phyloP scores from a whole-genome alignment of 164 flowering plant species.

The Santalum album region DNA sequence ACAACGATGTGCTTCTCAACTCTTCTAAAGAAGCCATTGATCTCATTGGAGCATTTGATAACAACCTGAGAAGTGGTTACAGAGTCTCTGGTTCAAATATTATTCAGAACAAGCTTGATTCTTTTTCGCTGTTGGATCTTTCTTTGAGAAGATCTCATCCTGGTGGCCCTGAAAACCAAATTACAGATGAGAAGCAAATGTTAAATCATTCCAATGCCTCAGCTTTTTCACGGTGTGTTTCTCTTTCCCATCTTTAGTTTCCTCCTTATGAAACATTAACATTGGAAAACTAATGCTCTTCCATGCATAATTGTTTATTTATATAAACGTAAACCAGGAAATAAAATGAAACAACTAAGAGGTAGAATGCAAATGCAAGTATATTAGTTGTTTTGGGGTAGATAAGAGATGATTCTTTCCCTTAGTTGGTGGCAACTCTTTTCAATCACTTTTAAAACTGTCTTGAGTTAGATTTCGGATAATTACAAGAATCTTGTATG shows the following conservation, averaged over 20 bases:
- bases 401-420: too few relatives aligned
- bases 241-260: background rate
- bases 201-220: slow-evolving; percentile 67
- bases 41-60: slow-evolving; percentile 65
- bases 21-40: slow-evolving; percentile 59
- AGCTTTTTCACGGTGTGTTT: slow-evolving; percentile 66
- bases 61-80: slow-evolving; percentile 12
- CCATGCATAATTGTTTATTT: too few relatives aligned
- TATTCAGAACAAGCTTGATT: slow-evolving; percentile 21
- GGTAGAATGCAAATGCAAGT: too few relatives aligned
- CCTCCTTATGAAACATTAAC: background rate
- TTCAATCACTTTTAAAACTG: too few relatives aligned
- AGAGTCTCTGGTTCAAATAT: slow-evolving; percentile 16
- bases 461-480: too few relatives aligned
- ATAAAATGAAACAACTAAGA: too few relatives aligned
- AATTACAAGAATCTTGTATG: slow-evolving; percentile 10
- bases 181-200: slow-evolving; percentile 29
- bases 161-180: slow-evolving; percentile 25
- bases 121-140: slow-evolving; percentile 49
- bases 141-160: slow-evolving; percentile 52
- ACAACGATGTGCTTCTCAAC: slow-evolving; percentile 11
- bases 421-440: too few relatives aligned
- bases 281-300: too few relatives aligned
- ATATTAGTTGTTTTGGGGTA: too few relatives aligned
- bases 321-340: too few relatives aligned